Base-by-base conservation (phyloP, 129 eudicot genomes). In the Pulicaria dysenterica region DNA sequence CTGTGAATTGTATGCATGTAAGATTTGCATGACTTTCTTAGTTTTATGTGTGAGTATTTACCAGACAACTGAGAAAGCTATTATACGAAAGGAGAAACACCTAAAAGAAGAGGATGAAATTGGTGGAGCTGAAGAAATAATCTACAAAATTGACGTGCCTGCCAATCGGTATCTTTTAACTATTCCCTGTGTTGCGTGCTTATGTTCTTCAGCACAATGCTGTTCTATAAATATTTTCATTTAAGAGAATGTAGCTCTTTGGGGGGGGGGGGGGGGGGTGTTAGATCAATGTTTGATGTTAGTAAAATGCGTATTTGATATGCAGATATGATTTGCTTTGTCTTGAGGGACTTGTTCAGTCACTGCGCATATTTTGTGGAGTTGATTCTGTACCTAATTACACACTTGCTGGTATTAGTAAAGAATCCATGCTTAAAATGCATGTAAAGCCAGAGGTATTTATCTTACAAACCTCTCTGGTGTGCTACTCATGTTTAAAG, bases 261-360 rank as follows among this genome's bases (percentile, higher is more conserved):
- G 64, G 37, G 64, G 3, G 4, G 64, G 12, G 16, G 13, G 45
- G 13, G 42, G 44, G 3, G 34, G 34, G 36, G 59, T 39, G 49
- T 50, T 50, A 39, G 73, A 36, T 14, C 19, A 68, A 49, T 49
- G 60, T 37, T 68, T 68, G 59, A 67, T 15, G 15, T 49, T 51
- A 2, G 38, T 5, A 15, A 42, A 15, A 48, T 73, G 41, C 17
- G 53, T 42, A 40, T 47, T 65, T 81, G 69, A 17, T 49, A 17
- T 77, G 80, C 84, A 94, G 99, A 83, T 86, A 86, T 86, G 99
- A 95, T 81, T 85, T 95, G 88, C 97, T 95, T 73, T 95, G 99
- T 75, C 91, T 95, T 49, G 99, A 95, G 79, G 99, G 99, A 19
- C 82, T 95, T 77, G 94, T 87, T 6, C 94, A 81, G 71, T 83